phyloP scores from a whole-genome alignment of 116 monocot species.

The Dioscorea cayenensis region DNA sequence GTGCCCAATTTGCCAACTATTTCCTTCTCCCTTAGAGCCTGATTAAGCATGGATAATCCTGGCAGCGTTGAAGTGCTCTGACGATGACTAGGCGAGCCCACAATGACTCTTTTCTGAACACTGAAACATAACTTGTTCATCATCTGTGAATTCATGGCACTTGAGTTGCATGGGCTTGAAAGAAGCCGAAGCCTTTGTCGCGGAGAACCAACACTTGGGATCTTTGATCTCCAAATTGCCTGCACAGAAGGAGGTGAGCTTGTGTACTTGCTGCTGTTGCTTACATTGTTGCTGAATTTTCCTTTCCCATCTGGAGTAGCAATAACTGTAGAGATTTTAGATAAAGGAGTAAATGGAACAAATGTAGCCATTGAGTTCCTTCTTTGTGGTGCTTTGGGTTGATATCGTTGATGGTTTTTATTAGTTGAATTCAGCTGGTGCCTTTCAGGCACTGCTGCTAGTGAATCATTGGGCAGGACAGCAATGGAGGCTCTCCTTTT shows the following conservation, averaged over 20 bases:
- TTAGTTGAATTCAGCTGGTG: neutral
- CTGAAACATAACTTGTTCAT: slow-evolving; percentile 54
- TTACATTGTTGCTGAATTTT: slow-evolving; percentile 11
- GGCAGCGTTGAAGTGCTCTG: slow-evolving; percentile 3
- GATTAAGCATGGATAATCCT: slow-evolving; percentile 6
- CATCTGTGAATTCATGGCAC: slow-evolving; percentile 7
- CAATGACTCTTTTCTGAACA: slow-evolving; percentile 63
- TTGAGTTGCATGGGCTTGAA: slow-evolving; percentile 29
- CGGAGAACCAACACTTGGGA: slow-evolving; percentile 33
- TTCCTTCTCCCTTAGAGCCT: slow-evolving; percentile 15
- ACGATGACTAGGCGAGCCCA: slow-evolving; percentile 40
- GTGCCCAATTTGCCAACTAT: slow-evolving; percentile 24
- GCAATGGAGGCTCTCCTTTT: slow-evolving; percentile 61
- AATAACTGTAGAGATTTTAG: slow-evolving; percentile 23
- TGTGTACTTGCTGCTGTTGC: slow-evolving; percentile 34
- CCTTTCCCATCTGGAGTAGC: slow-evolving; percentile 30
- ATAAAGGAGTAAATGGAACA: slow-evolving; percentile 15
- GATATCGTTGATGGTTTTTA: slow-evolving; percentile 4
- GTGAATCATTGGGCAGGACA: slow-evolving; percentile 17
- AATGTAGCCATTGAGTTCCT: slow-evolving; percentile 36
- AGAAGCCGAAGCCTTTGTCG: slow-evolving; percentile 32
- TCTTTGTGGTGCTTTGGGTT: slow-evolving; percentile 20
- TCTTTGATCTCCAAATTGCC: slow-evolving; percentile 38
- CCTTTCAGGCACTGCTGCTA: slow-evolving; percentile 8
- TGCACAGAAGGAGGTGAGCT: slow-evolving; percentile 34